Evolutionary conservation across 805 yeast genomes (phyloP).

Genomic region (Nakazawaea holstii): DNA sequence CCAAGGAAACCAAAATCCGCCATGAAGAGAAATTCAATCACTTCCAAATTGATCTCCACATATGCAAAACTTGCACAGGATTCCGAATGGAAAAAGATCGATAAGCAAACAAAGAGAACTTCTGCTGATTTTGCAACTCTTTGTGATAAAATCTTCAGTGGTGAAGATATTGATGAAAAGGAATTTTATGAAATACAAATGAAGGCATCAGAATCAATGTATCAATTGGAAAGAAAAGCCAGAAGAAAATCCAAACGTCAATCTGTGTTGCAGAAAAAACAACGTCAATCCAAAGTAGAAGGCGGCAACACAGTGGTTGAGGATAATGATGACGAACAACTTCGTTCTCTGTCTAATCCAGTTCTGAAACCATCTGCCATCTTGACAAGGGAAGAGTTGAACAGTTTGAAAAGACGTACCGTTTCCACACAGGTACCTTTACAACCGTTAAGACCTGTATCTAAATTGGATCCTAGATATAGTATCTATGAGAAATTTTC

Average conservation of each 20-base stretch:
- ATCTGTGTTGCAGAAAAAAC: constrained; percentile 31
- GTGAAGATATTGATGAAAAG: constrained; percentile 52
- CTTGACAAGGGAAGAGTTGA: constrained; percentile 40
- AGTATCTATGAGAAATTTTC: constrained; percentile 38
- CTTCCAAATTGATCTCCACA: constrained; percentile 63
- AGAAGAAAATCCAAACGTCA: constrained; percentile 35
- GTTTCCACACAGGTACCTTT: constrained; percentile 36
- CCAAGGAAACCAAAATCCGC: constrained; percentile 18
- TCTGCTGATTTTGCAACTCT: constrained; percentile 73
- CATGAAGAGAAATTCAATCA: constrained; percentile 63
- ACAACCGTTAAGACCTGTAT: constrained; percentile 41
- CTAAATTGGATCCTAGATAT: constrained; percentile 54
- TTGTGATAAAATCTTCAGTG: constrained; percentile 72
- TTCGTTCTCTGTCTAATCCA: constrained; percentile 7
- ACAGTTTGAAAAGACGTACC: constrained; percentile 37
- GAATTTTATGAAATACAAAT: constrained; percentile 37
- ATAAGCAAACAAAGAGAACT: constrained; percentile 69
- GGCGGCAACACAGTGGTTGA: constrained; percentile 17
- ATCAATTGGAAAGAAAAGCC: constrained; percentile 33
- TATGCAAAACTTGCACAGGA: constrained; percentile 67
- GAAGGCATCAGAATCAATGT: constrained; percentile 33
- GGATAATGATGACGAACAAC: constrained; percentile 11
- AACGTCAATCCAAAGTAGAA: constrained; percentile 29
- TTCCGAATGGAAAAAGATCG: constrained; percentile 63
- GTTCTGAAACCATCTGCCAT: constrained; percentile 22